Percentiles rank a stretch among this genome's conserved stretches.
Conservation (phyloP, 192 early-diverging fungal genomes). For the Obelidium mucronatum region DNA sequence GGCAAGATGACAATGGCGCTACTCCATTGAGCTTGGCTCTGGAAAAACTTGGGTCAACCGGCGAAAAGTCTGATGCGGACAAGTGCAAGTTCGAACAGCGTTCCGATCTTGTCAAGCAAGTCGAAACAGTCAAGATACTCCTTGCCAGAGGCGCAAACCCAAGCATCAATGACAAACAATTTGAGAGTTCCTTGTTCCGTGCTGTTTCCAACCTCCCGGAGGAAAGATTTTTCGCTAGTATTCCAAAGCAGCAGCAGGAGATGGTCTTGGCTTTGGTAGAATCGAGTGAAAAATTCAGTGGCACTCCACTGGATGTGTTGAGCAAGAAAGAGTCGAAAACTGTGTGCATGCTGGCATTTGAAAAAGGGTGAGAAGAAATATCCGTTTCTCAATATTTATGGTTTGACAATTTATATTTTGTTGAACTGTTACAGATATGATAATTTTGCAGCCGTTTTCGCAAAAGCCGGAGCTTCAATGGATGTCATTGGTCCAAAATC, state of each 20-base stretch:
- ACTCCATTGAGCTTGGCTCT: slow-evolving; percentile 2
- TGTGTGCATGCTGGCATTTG: slow-evolving; percentile 17
- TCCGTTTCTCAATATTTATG: not conserved
- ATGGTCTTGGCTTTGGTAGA: not conserved
- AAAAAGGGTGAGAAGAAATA: slow-evolving; percentile 24
- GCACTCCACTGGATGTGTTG: slow-evolving; percentile 6
- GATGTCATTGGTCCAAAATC: slow-evolving; percentile 9
- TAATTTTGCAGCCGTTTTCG: slow-evolving; percentile 14
- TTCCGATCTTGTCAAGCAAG: not conserved
- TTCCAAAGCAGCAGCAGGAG: not conserved
- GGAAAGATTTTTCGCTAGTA: not conserved
- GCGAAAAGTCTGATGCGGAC: not conserved
- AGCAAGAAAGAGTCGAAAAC: slow-evolving; percentile 5
- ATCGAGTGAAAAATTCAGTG: not conserved
- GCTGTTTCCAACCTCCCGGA: not conserved
- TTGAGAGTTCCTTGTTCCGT: not conserved
- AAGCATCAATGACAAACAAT: not conserved
- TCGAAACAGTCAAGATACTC: not conserved
- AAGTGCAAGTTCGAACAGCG: not conserved
- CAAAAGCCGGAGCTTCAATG: slow-evolving; percentile 10
- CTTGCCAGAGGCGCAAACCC: not conserved
- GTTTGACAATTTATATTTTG: not conserved
- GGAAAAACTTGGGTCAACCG: not conserved
- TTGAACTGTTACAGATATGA: slow-evolving; percentile 9
- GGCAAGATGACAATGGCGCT: not conserved